phyloP scores from a whole-genome alignment of 2,329 filamentous ascomycete genomes.

The Scedosporium aurantiacum region DNA sequence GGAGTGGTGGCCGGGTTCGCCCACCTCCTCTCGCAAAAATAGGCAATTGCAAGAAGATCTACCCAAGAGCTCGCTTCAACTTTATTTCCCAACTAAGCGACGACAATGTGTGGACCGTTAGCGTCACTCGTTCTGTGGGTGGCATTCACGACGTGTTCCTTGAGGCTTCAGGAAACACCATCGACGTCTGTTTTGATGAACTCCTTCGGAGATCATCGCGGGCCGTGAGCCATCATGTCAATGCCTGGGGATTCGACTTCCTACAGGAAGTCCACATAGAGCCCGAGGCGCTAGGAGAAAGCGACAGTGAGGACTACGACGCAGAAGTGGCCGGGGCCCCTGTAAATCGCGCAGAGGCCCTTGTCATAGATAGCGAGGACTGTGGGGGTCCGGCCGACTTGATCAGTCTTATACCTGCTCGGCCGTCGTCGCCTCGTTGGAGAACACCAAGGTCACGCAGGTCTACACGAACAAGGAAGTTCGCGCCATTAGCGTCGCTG shows the following conservation, averaged over 20 bases:
- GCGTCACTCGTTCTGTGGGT: background rate
- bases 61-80: constrained; percentile 8
- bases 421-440: background rate
- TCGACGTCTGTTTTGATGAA: constrained; percentile 21
- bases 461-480: background rate
- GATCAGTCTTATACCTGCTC: background rate
- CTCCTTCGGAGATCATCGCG: constrained; percentile 28
- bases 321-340: background rate
- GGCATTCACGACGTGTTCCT: constrained; percentile 19
- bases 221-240: constrained; percentile 9
- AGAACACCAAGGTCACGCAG: background rate
- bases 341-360: background rate
- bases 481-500: background rate
- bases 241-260: background rate
- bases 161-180: constrained; percentile 18
- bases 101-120: background rate
- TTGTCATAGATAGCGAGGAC: background rate
- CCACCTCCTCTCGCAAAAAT: background rate
- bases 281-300: constrained; percentile 10
- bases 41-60: constrained; percentile 18
- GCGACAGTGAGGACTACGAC: constrained; percentile 5
- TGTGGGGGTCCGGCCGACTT: background rate
- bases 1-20: too few relatives aligned
- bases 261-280: background rate
- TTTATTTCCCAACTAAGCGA: constrained; percentile 11